A percentile compares a stretch with the other conserved stretches of the same genome.
These are phyloP conservation scores for Cercospora sesami DNA, from an alignment of 2,329 filamentous ascomycete genomes.

Conservation along the genomic window DNA sequence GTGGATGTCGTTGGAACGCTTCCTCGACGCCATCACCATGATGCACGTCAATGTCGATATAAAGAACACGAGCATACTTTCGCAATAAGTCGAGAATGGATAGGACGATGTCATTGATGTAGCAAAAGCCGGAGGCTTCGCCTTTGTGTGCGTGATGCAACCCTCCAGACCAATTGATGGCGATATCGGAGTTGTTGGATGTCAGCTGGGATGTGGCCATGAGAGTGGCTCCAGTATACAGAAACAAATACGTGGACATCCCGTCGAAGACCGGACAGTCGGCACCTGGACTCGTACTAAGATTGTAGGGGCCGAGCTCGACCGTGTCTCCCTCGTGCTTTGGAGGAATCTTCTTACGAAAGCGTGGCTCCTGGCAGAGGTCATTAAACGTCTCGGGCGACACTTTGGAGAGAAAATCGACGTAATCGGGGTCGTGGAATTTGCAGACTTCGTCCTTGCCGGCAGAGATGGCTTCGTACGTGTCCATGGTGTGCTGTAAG, in stretches of 20 bases:
- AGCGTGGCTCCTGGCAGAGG: constrained; percentile 50
- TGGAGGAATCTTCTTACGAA: constrained; percentile 46
- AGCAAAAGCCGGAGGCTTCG: constrained; percentile 94
- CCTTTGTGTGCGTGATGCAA: constrained; percentile 94
- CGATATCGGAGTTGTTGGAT: constrained; percentile 85
- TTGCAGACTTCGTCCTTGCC: constrained; percentile 82
- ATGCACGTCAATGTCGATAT: constrained; percentile 93
- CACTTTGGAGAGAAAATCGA: constrained; percentile 70
- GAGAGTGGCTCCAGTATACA: constrained; percentile 86
- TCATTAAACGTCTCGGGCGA: constrained; percentile 47
- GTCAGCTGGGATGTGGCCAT: constrained; percentile 88
- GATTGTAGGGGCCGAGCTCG: constrained; percentile 67
- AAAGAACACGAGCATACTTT: constrained; percentile 79
- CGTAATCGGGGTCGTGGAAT: constrained; percentile 86
- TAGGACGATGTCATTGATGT: constrained; percentile 97
- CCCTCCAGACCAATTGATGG: constrained; percentile 95
- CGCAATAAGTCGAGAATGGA: constrained; percentile 85
- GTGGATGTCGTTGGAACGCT: constrained; percentile 84
- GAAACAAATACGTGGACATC: constrained; percentile 89
- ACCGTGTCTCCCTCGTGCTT: constrained; percentile 48
- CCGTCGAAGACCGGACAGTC: constrained; percentile 98
- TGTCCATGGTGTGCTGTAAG: constrained; percentile 95
- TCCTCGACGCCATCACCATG: constrained; percentile 90
- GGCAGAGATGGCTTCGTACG: constrained; percentile 79
- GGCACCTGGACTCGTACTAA: constrained; percentile 62